Percentiles rank a stretch among this genome's conserved stretches.
Conservation (phyloP, 139 green algal genomes). For the Tetraselmis chui region DNA sequence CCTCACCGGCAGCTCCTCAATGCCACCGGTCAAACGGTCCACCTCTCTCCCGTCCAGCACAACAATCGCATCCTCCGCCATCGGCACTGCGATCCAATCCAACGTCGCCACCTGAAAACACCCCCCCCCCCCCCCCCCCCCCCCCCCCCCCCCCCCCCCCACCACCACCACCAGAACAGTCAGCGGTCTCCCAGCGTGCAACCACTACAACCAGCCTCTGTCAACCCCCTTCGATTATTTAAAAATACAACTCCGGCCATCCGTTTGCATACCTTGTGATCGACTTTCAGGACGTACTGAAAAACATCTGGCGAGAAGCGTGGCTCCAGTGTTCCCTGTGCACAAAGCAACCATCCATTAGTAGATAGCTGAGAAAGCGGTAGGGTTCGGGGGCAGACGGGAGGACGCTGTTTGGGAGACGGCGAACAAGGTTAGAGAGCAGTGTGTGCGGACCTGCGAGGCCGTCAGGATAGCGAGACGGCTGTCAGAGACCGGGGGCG, state of each 20-base stretch:
- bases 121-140: too few relatives aligned
- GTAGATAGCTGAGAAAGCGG: background rate
- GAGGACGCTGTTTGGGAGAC: background rate
- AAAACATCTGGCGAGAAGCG: background rate
- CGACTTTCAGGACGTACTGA: background rate
- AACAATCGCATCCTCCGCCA: background rate
- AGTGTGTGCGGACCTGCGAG: background rate
- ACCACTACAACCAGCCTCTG: too few relatives aligned
- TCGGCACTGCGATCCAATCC: background rate
- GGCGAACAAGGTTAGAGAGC: background rate
- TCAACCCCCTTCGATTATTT: background rate
- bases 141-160: too few relatives aligned
- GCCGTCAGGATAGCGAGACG: background rate
- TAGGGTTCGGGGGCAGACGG: background rate
- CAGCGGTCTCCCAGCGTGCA: too few relatives aligned
- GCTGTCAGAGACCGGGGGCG: background rate
- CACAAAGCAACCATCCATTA: background rate
- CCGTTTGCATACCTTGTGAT: background rate
- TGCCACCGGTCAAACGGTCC: background rate
- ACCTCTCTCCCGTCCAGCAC: background rate
- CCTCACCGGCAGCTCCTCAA: background rate
- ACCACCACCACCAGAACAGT: background rate
- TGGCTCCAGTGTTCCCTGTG: background rate
- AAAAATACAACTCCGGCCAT: background rate
- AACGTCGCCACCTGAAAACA: background rate